Base-by-base conservation (phyloP, 371 early-diverging fungal species). In the Lichtheimia hyalospora region DNA sequence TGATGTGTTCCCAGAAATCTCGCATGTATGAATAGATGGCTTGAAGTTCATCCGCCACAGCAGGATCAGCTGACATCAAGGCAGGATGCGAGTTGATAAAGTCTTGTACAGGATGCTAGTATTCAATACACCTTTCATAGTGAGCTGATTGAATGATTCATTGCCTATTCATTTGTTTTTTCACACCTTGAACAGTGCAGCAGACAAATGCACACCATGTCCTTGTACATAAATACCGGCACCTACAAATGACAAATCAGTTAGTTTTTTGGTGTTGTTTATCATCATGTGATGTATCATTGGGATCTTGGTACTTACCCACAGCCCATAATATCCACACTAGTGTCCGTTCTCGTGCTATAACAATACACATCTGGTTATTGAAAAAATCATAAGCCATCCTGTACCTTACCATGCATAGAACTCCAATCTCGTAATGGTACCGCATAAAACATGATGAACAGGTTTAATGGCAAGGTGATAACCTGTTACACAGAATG, bases 1-100 rank as follows among this genome's bases (percentile, higher is more conserved):
- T 73, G 18, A 65, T 68, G 48, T 85, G 85, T 25, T 85, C 85
- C 83, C 82, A 85, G 13, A 71, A 54, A 51, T 79, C 70, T 50
- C 73, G 65, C 73, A 85, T 85, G 34, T 83, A 64, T 23, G 71
- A 57, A 48, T 85, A 85, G 18, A 83, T 83, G 23, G 48, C 54
- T 18, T 18, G 24, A 3, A 61, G 40, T 23, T 61, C 49, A 18
- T 75, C 66, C 14, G 74, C 63, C 16, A 83, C 53, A 0, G 65
- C 71, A 8, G 80, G 75, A 43, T 80, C 69, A 25, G 68, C 64
- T 2, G 50, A 54, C 5, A 79, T 71, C 0, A 74, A 44, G 14
- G 71, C 75, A 3, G 73, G 73, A 52, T 78, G 68, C 2, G 59
- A 71, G 10, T 28, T 10, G 28, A 75, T 79, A 53, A 80, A 77